Conservation (phyloP, 2,329 filamentous ascomycete species). For the Paracamarosporium sp. region DNA sequence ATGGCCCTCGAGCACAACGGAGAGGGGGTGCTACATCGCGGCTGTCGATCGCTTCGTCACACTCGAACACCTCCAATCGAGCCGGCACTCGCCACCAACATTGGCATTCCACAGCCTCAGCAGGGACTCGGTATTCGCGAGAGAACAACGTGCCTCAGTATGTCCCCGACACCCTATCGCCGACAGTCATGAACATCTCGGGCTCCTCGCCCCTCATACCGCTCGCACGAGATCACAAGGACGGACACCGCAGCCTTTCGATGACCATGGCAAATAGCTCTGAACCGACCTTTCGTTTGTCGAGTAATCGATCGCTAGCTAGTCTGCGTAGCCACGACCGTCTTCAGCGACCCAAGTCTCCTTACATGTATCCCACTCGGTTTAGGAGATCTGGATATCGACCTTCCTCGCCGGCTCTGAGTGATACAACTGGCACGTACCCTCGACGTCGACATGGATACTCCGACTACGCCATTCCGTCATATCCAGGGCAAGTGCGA, state of each 20-base stretch:
- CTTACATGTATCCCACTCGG: conserved; percentile 51
- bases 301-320: conserved; percentile 52
- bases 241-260: conserved; percentile 52
- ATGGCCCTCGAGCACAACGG: conserved; percentile 43
- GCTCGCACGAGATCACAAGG: conserved; percentile 31
- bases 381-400: conserved; percentile 51
- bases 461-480: not conserved
- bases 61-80: conserved; percentile 51
- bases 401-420: conserved; percentile 53
- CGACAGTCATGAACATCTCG: conserved; percentile 37
- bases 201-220: conserved; percentile 39
- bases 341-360: conserved; percentile 44
- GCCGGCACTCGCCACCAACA: conserved; percentile 40
- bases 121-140: conserved; percentile 47
- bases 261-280: conserved; percentile 46
- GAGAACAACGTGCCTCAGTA: conserved; percentile 52
- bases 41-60: conserved; percentile 48
- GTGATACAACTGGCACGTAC: conserved; percentile 41
- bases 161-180: conserved; percentile 44
- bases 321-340: conserved; percentile 52
- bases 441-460: conserved; percentile 24
- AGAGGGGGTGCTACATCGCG: conserved; percentile 41
- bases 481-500: conserved; percentile 26
- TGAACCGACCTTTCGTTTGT: conserved; percentile 43
- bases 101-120: conserved; percentile 50